Evolutionary conservation across 108 stramenopile species (phyloP).

Genomic region (Ochromonas danica): DNA sequence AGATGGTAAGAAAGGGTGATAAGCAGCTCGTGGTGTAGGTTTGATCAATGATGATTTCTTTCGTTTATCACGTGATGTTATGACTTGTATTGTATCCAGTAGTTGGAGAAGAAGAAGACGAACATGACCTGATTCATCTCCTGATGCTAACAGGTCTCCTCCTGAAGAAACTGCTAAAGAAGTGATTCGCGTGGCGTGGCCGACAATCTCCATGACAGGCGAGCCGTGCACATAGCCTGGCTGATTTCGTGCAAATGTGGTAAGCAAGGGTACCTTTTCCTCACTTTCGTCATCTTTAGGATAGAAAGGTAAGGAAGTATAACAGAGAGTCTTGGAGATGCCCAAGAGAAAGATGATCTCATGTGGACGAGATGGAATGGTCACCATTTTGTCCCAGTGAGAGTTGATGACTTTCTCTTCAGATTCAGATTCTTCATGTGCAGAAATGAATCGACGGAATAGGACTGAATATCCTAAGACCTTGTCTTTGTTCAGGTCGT

Average conservation of each 20-base stretch:
- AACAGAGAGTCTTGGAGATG: background rate
- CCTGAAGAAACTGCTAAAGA: background rate
- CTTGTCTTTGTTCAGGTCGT: no score
- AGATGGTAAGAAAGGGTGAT: background rate
- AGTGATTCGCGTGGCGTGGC: background rate
- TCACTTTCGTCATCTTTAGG: background rate
- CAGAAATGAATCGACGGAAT: background rate
- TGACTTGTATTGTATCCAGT: background rate
- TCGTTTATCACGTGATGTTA: background rate
- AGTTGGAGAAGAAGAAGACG: background rate
- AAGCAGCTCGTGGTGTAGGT: no score
- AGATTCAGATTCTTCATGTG: background rate
- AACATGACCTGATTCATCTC: constrained; percentile 21
- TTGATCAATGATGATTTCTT: background rate
- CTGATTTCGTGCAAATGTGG: background rate
- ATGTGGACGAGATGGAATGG: constrained; percentile 13
- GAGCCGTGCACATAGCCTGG: constrained; percentile 5
- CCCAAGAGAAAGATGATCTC: constrained; percentile 31
- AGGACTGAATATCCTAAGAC: no score
- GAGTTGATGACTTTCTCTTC: background rate
- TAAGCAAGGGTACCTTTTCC: background rate
- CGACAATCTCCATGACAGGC: background rate
- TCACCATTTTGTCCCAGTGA: constrained; percentile 31
- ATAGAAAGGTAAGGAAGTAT: constrained; percentile 1
- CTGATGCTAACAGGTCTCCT: constrained; percentile 12